Evolutionary conservation across 805 yeast genomes (phyloP).

Genomic region (Candida takata): DNA sequence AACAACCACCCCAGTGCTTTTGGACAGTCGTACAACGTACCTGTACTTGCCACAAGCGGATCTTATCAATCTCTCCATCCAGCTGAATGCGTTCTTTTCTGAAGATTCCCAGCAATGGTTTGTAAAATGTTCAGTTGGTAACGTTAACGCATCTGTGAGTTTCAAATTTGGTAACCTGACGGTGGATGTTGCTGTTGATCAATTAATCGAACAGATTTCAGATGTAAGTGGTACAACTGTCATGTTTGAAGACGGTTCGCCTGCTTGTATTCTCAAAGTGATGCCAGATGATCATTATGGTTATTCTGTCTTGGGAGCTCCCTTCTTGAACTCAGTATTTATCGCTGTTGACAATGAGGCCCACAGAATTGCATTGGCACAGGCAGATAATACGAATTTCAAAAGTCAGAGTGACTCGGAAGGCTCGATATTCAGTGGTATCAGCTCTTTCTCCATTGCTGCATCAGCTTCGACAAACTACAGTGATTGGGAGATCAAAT

Average conservation of each 20-base stretch:
- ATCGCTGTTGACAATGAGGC: conserved; percentile 61
- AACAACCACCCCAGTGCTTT: conserved; percentile 37
- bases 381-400: conserved; percentile 28
- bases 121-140: conserved; percentile 49
- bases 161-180: conserved; percentile 47
- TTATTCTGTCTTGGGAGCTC: conserved; percentile 48
- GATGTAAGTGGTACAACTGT: conserved; percentile 29
- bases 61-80: conserved; percentile 58
- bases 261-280: conserved; percentile 51
- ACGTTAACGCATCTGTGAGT: conserved; percentile 42
- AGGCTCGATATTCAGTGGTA: not conserved
- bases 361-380: conserved; percentile 48
- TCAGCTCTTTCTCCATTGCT: conserved; percentile 2
- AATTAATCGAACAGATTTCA: conserved; percentile 36
- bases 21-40: conserved; percentile 48
- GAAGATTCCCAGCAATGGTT: conserved; percentile 46
- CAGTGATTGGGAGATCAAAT: conserved; percentile 25
- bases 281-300: conserved; percentile 43
- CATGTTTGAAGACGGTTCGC: conserved; percentile 44
- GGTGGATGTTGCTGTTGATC: conserved; percentile 42
- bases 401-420: not conserved
- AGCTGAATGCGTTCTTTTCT: conserved; percentile 58
- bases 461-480: not conserved
- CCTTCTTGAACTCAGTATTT: conserved; percentile 46
- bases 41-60: conserved; percentile 48